Conservation (phyloP, 805 yeast genomes). For the Cyberlindnera sargentensis region DNA sequence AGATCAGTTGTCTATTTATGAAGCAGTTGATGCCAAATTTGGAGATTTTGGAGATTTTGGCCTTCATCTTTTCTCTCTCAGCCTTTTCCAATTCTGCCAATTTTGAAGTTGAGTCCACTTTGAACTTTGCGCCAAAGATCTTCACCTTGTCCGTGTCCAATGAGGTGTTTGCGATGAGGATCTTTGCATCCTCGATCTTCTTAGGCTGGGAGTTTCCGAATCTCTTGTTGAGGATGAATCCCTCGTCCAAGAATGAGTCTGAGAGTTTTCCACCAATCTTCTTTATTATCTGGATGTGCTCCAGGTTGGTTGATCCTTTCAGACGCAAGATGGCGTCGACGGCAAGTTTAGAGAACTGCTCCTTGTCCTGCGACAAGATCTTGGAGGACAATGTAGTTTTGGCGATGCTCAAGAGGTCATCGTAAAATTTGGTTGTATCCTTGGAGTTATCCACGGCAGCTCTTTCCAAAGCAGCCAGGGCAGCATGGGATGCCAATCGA, state of each 20-base stretch:
- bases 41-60: constrained; percentile 81
- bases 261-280: constrained; percentile 88
- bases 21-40: constrained; percentile 83
- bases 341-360: constrained; percentile 79
- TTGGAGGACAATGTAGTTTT: constrained; percentile 91
- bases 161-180: constrained; percentile 90
- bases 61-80: constrained; percentile 88
- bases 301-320: constrained; percentile 85
- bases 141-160: constrained; percentile 97
- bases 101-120: constrained; percentile 91
- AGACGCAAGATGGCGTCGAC: constrained; percentile 90
- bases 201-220: constrained; percentile 96
- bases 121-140: constrained; percentile 95
- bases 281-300: constrained; percentile 87
- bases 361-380: constrained; percentile 91
- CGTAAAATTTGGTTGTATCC: constrained; percentile 59
- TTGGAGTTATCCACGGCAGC: constrained; percentile 75
- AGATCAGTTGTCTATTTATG: constrained; percentile 92
- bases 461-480: constrained; percentile 69
- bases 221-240: constrained; percentile 83
- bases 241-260: constrained; percentile 93
- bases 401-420: constrained; percentile 81
- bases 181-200: constrained; percentile 71
- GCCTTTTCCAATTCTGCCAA: constrained; percentile 91
- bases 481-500: constrained; percentile 82